Conservation (phyloP, 352 stramenopile genomes). For the Pythium brachiatum region DNA sequence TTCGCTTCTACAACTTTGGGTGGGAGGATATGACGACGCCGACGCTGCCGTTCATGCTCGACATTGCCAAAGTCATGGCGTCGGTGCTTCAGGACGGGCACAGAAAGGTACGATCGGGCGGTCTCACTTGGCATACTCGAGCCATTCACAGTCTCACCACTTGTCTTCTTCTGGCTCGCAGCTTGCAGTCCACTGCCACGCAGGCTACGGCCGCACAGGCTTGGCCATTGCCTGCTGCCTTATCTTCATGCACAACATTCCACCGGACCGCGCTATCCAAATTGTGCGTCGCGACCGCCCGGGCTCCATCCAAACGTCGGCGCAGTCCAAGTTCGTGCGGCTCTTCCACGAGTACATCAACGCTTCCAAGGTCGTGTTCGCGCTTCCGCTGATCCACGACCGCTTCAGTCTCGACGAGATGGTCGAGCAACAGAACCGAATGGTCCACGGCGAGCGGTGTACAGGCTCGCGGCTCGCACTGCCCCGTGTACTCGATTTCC, state of each 20-base stretch:
- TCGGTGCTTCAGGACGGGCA: constrained; percentile 67
- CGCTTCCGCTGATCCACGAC: constrained; percentile 69
- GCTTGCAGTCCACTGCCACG: constrained; percentile 89
- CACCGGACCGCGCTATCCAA: constrained; percentile 58
- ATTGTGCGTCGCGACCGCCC: constrained; percentile 72
- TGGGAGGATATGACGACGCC: constrained; percentile 93
- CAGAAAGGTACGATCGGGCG: constrained; percentile 35
- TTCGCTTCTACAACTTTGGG: constrained; percentile 90
- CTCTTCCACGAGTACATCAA: constrained; percentile 79
- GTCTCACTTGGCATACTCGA: no score
- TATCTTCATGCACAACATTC: constrained; percentile 82
- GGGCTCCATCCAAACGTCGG: constrained; percentile 76
- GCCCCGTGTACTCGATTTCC: constrained; percentile 56
- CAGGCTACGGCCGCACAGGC: constrained; percentile 84
- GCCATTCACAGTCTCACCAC: neutral
- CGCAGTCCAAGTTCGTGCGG: constrained; percentile 69
- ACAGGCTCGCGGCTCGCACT: constrained; percentile 31
- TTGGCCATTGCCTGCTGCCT: constrained; percentile 85
- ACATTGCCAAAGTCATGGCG: constrained; percentile 86
- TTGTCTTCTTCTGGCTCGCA: constrained; percentile 12
- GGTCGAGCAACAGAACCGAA: constrained; percentile 69
- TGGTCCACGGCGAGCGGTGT: constrained; percentile 41
- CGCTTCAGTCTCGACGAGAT: constrained; percentile 60
- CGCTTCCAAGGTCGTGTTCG: constrained; percentile 65
- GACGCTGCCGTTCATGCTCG: constrained; percentile 78